phyloP scores from a whole-genome alignment of 148 eudicot species.

The Silene latifolia region DNA sequence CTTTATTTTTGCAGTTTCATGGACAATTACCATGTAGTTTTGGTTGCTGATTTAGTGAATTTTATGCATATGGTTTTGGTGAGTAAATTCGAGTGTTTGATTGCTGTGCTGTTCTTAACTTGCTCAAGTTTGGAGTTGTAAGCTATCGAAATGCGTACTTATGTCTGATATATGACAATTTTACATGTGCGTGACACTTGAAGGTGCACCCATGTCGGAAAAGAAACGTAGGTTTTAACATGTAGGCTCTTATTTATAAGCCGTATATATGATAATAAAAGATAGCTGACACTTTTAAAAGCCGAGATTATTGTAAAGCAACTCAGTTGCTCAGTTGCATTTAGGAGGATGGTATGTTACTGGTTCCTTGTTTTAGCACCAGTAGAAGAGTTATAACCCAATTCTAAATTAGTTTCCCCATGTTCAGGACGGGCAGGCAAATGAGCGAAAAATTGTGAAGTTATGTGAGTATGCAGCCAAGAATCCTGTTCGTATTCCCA shows the following conservation, averaged over 20 bases:
- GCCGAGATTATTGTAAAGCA: neutral
- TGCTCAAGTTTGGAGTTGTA: too few relatives aligned
- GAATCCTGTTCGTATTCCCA: conserved; percentile 90
- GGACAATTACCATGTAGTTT: neutral
- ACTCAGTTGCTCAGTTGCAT: neutral
- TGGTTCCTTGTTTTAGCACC: conserved; percentile 1
- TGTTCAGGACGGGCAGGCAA: conserved; percentile 62
- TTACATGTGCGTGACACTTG: neutral
- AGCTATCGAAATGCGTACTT: too few relatives aligned
- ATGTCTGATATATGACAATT: too few relatives aligned
- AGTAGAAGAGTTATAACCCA: conserved; percentile 2
- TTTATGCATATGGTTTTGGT: neutral
- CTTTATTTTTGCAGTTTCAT: neutral
- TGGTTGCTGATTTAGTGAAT: neutral
- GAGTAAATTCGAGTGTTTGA: neutral
- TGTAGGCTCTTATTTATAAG: neutral
- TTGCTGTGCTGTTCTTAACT: neutral
- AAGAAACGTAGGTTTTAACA: neutral
- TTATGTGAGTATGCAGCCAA: conserved; percentile 96
- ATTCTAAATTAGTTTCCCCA: conserved; percentile 3
- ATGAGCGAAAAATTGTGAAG: conserved; percentile 76
- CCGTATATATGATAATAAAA: neutral
- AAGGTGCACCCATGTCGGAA: too few relatives aligned
- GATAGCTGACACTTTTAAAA: neutral
- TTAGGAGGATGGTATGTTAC: neutral